These are phyloP conservation scores for Penicillium sp. DNA, from an alignment of 2,329 filamentous ascomycete genomes.

Conservation along the genomic window DNA sequence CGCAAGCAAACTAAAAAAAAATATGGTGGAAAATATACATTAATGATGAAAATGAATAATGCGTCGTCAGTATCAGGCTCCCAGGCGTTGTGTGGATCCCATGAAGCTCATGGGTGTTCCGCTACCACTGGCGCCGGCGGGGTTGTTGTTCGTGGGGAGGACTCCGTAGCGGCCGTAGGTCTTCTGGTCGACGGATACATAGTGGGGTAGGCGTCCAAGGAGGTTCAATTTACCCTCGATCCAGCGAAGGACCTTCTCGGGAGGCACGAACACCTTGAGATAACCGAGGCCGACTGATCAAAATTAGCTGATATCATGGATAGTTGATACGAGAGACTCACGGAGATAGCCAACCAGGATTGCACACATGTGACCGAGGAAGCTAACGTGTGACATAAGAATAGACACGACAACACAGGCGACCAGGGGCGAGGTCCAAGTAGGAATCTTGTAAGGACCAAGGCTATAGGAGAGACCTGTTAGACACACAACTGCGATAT, in stretches of 20 bases:
- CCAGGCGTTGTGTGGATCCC: slow-evolving; percentile 65
- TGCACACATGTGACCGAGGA: slow-evolving; percentile 84
- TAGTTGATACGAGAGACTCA: slow-evolving; percentile 47
- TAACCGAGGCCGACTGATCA: slow-evolving; percentile 76
- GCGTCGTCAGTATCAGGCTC: slow-evolving; percentile 55
- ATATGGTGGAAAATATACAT: slow-evolving; percentile 34
- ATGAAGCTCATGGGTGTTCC: slow-evolving; percentile 61
- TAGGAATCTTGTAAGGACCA: slow-evolving; percentile 73
- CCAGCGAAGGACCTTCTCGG: slow-evolving; percentile 84
- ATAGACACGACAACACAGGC: slow-evolving; percentile 73
- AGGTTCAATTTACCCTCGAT: slow-evolving; percentile 87
- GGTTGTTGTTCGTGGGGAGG: slow-evolving; percentile 61
- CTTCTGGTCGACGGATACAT: slow-evolving; percentile 93
- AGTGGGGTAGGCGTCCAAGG: slow-evolving; percentile 80
- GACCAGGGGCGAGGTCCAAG: slow-evolving; percentile 86
- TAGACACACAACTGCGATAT: slow-evolving; percentile 9
- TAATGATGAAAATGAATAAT: slow-evolving; percentile 23
- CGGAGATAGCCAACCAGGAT: slow-evolving; percentile 84
- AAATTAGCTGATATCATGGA: slow-evolving; percentile 8
- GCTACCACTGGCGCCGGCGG: slow-evolving; percentile 31
- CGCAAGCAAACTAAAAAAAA: slow-evolving; percentile 14
- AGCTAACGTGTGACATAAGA: slow-evolving; percentile 76
- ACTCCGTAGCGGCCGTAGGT: slow-evolving; percentile 92
- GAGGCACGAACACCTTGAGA: slow-evolving; percentile 84
- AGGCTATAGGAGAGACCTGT: slow-evolving; percentile 43